These are phyloP conservation scores for Calendula officinalis DNA, from an alignment of 129 eudicot genomes.

Conservation along the genomic window DNA sequence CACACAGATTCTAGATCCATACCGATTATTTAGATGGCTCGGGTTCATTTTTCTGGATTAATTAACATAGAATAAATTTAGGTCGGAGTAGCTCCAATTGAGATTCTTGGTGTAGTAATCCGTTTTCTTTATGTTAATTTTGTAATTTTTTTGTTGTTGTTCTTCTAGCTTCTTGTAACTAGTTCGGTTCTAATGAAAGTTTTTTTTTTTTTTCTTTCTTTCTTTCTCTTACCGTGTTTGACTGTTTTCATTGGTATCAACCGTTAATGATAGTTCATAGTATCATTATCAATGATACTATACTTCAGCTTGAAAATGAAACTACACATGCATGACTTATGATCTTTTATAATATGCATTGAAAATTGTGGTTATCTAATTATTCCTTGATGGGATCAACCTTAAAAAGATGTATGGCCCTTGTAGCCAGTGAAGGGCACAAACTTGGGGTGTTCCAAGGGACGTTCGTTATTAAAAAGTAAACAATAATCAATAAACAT, in stretches of 20 bases:
- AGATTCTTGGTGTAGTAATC: too few relatives aligned
- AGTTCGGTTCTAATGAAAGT: too few relatives aligned
- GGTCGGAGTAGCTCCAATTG: too few relatives aligned
- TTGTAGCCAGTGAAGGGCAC: conserved; percentile 39
- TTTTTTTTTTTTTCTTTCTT: too few relatives aligned
- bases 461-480: conserved; percentile 28
- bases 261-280: conserved; percentile 5
- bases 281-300: not conserved
- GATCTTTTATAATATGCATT: not conserved
- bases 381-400: conserved; percentile 27
- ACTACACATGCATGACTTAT: conserved; percentile 17
- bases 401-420: conserved; percentile 32
- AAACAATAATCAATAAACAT: conserved; percentile 14
- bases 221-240: too few relatives aligned
- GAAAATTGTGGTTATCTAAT: not conserved
- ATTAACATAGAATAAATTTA: too few relatives aligned
- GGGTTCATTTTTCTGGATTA: too few relatives aligned
- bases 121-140: too few relatives aligned
- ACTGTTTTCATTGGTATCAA: not conserved
- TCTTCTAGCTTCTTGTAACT: too few relatives aligned
- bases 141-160: too few relatives aligned
- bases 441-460: conserved; percentile 40
- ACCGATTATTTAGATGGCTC: too few relatives aligned
- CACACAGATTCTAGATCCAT: too few relatives aligned
- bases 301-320: not conserved